phyloP scores from a whole-genome alignment of 768 basidiomycete species.

The Pleurotus platypus region DNA sequence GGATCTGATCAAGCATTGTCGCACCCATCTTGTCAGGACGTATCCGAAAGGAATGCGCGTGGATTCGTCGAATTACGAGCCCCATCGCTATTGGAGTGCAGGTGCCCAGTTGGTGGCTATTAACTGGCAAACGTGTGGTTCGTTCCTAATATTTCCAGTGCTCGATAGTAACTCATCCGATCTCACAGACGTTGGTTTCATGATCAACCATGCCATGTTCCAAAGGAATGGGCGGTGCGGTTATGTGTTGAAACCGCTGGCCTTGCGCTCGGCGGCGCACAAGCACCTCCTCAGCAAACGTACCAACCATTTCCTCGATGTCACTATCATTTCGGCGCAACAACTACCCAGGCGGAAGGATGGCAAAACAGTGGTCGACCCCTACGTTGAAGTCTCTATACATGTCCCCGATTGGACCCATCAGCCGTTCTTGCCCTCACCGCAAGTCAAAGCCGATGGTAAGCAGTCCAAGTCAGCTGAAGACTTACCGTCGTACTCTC shows the following conservation, averaged over 20 bases:
- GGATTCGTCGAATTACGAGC: constrained; percentile 85
- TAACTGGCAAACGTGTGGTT: constrained; percentile 97
- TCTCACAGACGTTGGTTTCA: constrained; percentile 73
- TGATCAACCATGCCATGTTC: constrained; percentile 97
- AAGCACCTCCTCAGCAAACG: constrained; percentile 59
- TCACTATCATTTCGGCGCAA: constrained; percentile 81
- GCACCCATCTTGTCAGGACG: constrained; percentile 78
- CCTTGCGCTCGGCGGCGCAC: constrained; percentile 54
- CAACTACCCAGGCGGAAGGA: constrained; percentile 82
- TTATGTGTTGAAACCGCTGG: constrained; percentile 86
- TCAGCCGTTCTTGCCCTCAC: constrained; percentile 18
- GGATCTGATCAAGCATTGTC: constrained; percentile 88
- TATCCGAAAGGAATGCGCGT: constrained; percentile 88
- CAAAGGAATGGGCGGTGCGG: constrained; percentile 86
- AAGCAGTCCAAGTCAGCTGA: constrained; percentile 1
- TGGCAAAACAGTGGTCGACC: constrained; percentile 59
- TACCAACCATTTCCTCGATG: constrained; percentile 59
- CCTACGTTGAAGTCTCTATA: constrained; percentile 74
- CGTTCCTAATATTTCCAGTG: constrained; percentile 18
- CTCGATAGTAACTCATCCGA: background rate
- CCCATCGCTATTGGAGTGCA: constrained; percentile 87
- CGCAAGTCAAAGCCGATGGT: constrained; percentile 6
- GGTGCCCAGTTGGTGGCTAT: constrained; percentile 91
- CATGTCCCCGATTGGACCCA: constrained; percentile 75
- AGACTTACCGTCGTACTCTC: background rate